Evolutionary conservation across 192 early-diverging fungal genomes (phyloP), one percentile per base, ranked within the genome.

Genomic region (Paraglomus brasilianum): DNA sequence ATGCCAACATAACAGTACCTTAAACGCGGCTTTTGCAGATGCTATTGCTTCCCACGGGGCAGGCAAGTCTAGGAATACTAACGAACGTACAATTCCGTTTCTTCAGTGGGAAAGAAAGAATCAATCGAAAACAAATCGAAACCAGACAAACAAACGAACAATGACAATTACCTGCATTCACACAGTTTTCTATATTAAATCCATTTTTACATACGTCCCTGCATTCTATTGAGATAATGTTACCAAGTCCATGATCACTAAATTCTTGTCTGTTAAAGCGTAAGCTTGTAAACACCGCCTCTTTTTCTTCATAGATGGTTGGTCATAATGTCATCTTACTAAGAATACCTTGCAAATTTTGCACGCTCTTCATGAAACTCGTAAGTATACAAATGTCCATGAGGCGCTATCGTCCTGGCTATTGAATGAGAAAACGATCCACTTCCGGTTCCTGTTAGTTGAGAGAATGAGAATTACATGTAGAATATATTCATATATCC

Each of bases 391-490:
- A 98, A 72, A 48, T 91, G 90, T 8, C 96, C 96, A 0, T 79
- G 83, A 2, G 95, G 94, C 5, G 89, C 92, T 48, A 97, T 83
- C 0, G 92, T 93, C 14, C 95, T 84, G 0, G 89, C 92, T 53
- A 97, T 87, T 9, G 94, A 93, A 74, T 98, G 96, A 14, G 96
- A 96, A 66, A 98, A 97, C 9, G 96, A 98, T n/a, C 94, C 96
- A 43, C 89, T 91, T 21, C 96, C 96, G 6, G 96, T 98, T 39
- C 91, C 88, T 79, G 36, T 8, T n/a, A n/a, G n/a, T n/a, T n/a
- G n/a, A n/a, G n/a, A n/a, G n/a, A 43, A 14, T 49, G 5, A 8
- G 10, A 22, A 14, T 8, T 8, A 17, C 11, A 44, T 69, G 10
- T 41, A 5, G 38, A 11, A 21, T 43, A 13, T 36, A 43, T 38